Evolutionary conservation across 305 asterid species (phyloP).

Genomic region (Fraxinus sp.): DNA sequence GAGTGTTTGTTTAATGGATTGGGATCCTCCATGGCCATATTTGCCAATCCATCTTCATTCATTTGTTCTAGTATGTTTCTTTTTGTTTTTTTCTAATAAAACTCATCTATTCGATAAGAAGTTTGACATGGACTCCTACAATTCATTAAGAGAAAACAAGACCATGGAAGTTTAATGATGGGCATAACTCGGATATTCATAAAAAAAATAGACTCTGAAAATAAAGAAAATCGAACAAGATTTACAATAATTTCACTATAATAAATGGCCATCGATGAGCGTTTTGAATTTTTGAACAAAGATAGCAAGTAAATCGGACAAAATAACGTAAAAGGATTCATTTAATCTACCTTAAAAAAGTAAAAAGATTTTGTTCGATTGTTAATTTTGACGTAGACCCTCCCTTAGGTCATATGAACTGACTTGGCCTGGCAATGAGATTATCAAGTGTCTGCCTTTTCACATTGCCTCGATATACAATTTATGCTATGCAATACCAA

Average conservation of each 20-base stretch:
- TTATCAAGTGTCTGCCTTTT: conserved; percentile 8
- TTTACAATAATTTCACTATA: neutral
- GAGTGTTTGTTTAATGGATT: neutral
- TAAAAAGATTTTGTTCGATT: neutral
- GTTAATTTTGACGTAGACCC: neutral
- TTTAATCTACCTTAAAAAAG: no score
- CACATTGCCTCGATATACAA: conserved; percentile 17
- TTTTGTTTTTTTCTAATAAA: neutral
- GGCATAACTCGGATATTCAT: neutral
- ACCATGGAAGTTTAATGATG: neutral
- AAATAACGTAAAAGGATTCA: no score
- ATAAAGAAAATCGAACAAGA: no score
- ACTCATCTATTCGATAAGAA: neutral
- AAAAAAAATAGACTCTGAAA: no score
- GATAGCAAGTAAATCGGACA: no score
- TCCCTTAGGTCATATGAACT: neutral
- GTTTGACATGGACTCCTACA: no score
- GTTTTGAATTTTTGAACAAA: no score
- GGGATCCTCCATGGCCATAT: conserved; percentile 18
- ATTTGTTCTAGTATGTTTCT: neutral
- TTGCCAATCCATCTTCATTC: neutral
- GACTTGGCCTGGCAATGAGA: conserved; percentile 29
- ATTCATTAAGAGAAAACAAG: neutral
- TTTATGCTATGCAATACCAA: conserved; percentile 24
- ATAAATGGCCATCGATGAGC: no score